Evolutionary conservation across 2,329 filamentous ascomycete species (phyloP).

Genomic region (Ceratocystis diversiconidia): DNA sequence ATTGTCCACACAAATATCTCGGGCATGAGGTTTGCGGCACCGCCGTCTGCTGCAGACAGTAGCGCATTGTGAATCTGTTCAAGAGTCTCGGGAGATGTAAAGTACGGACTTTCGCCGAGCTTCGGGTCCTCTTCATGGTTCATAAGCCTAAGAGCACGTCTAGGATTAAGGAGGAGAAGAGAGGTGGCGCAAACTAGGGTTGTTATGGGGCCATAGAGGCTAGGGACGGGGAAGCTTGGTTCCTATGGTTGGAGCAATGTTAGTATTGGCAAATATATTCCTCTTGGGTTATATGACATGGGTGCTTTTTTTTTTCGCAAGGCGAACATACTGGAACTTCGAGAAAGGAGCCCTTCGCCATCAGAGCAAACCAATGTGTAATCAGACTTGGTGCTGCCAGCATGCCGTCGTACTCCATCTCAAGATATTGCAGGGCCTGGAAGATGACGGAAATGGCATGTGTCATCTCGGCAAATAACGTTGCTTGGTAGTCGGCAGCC

Average conservation of each 20-base stretch:
- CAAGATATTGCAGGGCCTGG: slow-evolving; percentile 40
- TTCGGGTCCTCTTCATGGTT: slow-evolving; percentile 35
- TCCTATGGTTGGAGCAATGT: slow-evolving; percentile 4
- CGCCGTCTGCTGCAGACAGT: slow-evolving; percentile 40
- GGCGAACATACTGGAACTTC: slow-evolving; percentile 41
- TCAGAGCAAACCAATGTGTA: slow-evolving; percentile 23
- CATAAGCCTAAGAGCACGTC: slow-evolving; percentile 41
- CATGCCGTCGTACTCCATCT: slow-evolving; percentile 15
- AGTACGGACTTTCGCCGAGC: slow-evolving; percentile 37
- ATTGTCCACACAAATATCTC: slow-evolving; percentile 71
- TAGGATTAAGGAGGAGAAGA: slow-evolving; percentile 54
- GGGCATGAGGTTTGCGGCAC: slow-evolving; percentile 51
- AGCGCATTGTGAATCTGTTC: slow-evolving; percentile 60
- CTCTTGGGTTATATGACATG: background rate
- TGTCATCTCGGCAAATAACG: slow-evolving; percentile 53
- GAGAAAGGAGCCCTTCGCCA: slow-evolving; percentile 56
- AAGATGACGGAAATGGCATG: slow-evolving; percentile 63
- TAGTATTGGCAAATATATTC: background rate
- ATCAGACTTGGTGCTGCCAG: slow-evolving; percentile 9
- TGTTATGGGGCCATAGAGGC: slow-evolving; percentile 29
- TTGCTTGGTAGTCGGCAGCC: slow-evolving; percentile 45
- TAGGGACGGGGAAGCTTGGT: slow-evolving; percentile 12
- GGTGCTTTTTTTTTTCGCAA: background rate
- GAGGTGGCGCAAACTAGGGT: slow-evolving; percentile 57
- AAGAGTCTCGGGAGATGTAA: slow-evolving; percentile 56